phyloP scores from a whole-genome alignment of 305 asterid genomes.

The Striga hermonthica region DNA sequence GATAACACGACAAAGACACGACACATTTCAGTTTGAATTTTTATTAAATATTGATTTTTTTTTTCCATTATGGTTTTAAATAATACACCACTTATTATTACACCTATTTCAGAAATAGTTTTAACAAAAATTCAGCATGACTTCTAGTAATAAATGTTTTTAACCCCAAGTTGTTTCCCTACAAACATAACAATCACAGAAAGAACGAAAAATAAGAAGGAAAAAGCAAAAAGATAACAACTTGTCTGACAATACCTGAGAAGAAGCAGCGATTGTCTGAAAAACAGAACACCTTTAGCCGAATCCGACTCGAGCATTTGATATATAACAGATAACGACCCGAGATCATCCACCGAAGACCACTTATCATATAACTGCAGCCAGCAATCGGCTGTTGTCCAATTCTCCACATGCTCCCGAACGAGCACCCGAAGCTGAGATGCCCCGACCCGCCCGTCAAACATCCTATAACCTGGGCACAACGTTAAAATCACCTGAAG shows the following conservation, averaged over 20 bases:
- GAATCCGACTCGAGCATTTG: conserved; percentile 98
- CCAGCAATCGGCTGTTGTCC: conserved; percentile 98
- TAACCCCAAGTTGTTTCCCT: too few relatives aligned
- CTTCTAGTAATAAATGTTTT: too few relatives aligned
- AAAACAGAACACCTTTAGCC: conserved; percentile 81
- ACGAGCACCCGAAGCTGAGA: conserved; percentile 77
- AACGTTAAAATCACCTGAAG: conserved; percentile 90
- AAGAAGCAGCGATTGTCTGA: conserved; percentile 91
- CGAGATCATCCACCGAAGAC: conserved; percentile 95
- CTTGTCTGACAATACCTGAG: conserved; percentile 77
- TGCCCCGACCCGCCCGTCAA: conserved; percentile 80
- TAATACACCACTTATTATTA: too few relatives aligned
- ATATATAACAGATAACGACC: conserved; percentile 89
- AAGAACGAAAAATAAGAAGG: conserved; percentile 11
- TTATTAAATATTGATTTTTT: too few relatives aligned
- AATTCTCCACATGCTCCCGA: conserved; percentile 77
- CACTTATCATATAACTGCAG: conserved; percentile 89
- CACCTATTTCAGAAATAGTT: too few relatives aligned
- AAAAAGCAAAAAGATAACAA: conserved; percentile 5
- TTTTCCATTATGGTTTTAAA: too few relatives aligned
- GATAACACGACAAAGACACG: conserved; percentile 29
- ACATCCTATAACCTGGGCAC: conserved; percentile 71
- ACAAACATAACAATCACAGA: too few relatives aligned
- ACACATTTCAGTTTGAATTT: too few relatives aligned
- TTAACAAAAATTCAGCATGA: too few relatives aligned